These are phyloP conservation scores for Ricinus communis DNA, from an alignment of 345 rosid species.

Conservation along the genomic window DNA sequence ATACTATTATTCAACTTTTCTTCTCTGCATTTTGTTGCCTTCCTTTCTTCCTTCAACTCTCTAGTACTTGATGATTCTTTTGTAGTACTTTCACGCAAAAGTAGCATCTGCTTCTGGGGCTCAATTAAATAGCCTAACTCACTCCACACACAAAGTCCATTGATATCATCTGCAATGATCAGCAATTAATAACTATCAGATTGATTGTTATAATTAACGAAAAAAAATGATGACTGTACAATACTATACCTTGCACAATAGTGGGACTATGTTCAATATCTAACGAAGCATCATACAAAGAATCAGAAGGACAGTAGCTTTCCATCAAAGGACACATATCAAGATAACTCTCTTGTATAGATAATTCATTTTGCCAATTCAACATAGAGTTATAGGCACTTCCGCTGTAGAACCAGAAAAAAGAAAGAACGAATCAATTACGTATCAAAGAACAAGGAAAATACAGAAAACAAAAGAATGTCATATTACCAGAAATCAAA, in stretches of 20 bases:
- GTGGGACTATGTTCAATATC: constrained; percentile 25
- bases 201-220: too few relatives aligned
- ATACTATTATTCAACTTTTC: not conserved
- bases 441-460: not conserved
- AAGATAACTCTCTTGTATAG: constrained; percentile 22
- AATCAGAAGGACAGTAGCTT: not conserved
- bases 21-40: constrained; percentile 8
- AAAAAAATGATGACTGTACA: too few relatives aligned
- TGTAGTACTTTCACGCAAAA: not conserved
- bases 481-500: constrained; percentile 26
- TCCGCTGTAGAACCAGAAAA: constrained; percentile 1
- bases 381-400: not conserved
- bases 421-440: not conserved
- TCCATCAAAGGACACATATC: constrained; percentile 28
- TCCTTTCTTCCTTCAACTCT: constrained; percentile 20
- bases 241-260: constrained; percentile 41
- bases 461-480: too few relatives aligned
- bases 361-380: constrained; percentile 31
- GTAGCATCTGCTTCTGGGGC: constrained; percentile 3
- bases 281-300: constrained; percentile 15
- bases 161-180: constrained; percentile 12
- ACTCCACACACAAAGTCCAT: constrained; percentile 31
- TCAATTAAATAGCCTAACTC: constrained; percentile 28
- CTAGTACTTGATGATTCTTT: not conserved
- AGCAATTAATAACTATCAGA: too few relatives aligned